These are phyloP conservation scores for Globisporangium recalcitrans DNA, from an alignment of 352 stramenopile species.

Conservation along the genomic window DNA sequence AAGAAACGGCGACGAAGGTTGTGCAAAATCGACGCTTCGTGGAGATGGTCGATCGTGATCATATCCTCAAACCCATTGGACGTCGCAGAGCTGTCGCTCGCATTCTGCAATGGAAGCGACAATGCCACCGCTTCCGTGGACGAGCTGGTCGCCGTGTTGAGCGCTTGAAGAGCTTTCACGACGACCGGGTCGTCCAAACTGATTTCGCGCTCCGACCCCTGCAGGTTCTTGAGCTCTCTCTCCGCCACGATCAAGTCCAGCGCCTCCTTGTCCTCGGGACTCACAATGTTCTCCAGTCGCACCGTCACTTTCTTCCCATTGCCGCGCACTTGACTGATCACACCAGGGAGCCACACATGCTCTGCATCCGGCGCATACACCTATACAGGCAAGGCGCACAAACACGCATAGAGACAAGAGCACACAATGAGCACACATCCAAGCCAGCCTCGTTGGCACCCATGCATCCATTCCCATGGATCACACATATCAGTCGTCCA, in stretches of 20 bases:
- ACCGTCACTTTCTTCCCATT: slow-evolving; percentile 50
- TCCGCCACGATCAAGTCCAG: slow-evolving; percentile 39
- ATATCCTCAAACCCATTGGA: slow-evolving; percentile 78
- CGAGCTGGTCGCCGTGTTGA: slow-evolving; percentile 42
- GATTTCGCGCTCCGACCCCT: slow-evolving; percentile 48
- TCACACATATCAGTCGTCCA: not conserved
- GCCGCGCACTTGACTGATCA: slow-evolving; percentile 46
- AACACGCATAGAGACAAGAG: not conserved
- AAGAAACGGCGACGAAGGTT: slow-evolving; percentile 80
- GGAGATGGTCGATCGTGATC: slow-evolving; percentile 84
- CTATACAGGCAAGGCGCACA: slow-evolving; percentile 22
- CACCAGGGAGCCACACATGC: slow-evolving; percentile 76
- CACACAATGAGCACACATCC: not conserved
- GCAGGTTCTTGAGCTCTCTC: slow-evolving; percentile 44
- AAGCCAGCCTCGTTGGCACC: not conserved
- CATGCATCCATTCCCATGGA: not conserved
- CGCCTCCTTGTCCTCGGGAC: slow-evolving; percentile 34
- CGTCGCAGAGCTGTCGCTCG: slow-evolving; percentile 30
- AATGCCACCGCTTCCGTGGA: slow-evolving; percentile 13
- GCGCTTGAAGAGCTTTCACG: slow-evolving; percentile 51
- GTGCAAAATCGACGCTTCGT: slow-evolving; percentile 84
- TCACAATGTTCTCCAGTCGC: slow-evolving; percentile 61
- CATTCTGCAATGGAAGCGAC: slow-evolving; percentile 72
- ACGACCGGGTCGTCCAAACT: slow-evolving; percentile 50
- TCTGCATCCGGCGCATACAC: slow-evolving; percentile 72